These are phyloP conservation scores for Cadophora gregata DNA, from an alignment of 2,329 filamentous ascomycete genomes.

Conservation along the genomic window DNA sequence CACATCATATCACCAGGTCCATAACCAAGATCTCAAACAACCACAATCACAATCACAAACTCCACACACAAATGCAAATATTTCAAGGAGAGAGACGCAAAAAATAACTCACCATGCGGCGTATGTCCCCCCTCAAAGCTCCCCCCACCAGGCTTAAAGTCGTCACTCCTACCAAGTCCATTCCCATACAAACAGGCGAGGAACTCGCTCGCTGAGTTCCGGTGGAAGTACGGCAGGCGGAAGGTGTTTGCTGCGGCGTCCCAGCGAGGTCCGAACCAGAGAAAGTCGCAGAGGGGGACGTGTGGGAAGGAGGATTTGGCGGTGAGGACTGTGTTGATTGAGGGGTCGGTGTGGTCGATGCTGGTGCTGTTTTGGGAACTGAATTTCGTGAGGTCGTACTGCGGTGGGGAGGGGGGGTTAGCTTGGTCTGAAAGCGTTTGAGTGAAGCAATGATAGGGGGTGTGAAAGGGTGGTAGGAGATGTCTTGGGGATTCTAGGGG, in stretches of 20 bases:
- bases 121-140: slow-evolving; percentile 47
- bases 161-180: slow-evolving; percentile 50
- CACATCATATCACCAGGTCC: too few species aligned
- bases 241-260: slow-evolving; percentile 64
- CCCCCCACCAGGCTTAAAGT: slow-evolving; percentile 55
- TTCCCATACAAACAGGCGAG: slow-evolving; percentile 51
- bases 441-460: not conserved
- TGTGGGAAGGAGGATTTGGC: slow-evolving; percentile 58
- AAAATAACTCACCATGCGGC: slow-evolving; percentile 49
- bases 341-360: slow-evolving; percentile 70
- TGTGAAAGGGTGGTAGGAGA: not conserved
- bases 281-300: slow-evolving; percentile 66
- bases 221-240: slow-evolving; percentile 63
- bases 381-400: slow-evolving; percentile 70
- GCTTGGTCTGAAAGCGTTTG: too few species aligned
- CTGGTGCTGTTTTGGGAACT: slow-evolving; percentile 63
- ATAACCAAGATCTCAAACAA: not conserved
- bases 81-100: not conserved
- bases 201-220: slow-evolving; percentile 55
- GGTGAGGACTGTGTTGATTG: slow-evolving; percentile 68
- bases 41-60: not conserved
- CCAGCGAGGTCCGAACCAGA: slow-evolving; percentile 72
- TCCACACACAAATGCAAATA: too few species aligned
- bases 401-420: not conserved
- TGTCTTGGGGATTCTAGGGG: too few species aligned